Evolutionary conservation across 768 basidiomycete species (phyloP).

Genomic region (Boletus reticuloceps): DNA sequence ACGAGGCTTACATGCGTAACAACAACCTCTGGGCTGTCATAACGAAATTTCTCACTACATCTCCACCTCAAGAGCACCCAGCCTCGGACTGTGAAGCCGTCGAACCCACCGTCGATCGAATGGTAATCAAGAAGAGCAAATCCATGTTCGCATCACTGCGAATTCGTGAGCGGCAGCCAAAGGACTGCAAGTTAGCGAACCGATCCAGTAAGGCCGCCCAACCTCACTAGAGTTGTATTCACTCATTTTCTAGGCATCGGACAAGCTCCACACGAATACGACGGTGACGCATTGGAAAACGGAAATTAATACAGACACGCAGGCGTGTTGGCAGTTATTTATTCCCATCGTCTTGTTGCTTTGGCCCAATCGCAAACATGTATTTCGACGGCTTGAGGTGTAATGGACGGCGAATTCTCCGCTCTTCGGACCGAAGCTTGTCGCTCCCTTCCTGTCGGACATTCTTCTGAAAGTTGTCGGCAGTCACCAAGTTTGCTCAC

Average conservation of each 20-base stretch:
- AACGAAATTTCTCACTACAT: constrained; percentile 58
- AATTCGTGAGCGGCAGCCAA: constrained; percentile 9
- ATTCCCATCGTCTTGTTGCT: neutral
- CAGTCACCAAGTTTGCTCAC: neutral
- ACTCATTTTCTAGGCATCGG: constrained; percentile 1
- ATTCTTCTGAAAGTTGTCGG: constrained; percentile 3
- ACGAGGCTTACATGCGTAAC: constrained; percentile 54
- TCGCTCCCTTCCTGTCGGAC: neutral
- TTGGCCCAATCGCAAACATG: neutral
- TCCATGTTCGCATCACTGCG: constrained; percentile 26
- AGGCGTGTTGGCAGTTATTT: neutral
- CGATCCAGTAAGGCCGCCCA: neutral
- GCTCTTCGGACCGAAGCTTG: neutral
- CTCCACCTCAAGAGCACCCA: constrained; percentile 44
- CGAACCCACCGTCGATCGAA: neutral
- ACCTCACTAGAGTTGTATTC: neutral
- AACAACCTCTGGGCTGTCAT: constrained; percentile 74
- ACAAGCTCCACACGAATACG: neutral
- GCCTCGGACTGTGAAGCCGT: constrained; percentile 15
- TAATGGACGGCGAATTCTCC: neutral
- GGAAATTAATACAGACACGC: neutral
- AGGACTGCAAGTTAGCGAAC: neutral
- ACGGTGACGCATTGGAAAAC: neutral
- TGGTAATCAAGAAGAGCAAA: constrained; percentile 22
- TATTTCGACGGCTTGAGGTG: neutral